Evolutionary conservation across 2,329 filamentous ascomycete genomes (phyloP).

Genomic region (Zasmidium angulare): DNA sequence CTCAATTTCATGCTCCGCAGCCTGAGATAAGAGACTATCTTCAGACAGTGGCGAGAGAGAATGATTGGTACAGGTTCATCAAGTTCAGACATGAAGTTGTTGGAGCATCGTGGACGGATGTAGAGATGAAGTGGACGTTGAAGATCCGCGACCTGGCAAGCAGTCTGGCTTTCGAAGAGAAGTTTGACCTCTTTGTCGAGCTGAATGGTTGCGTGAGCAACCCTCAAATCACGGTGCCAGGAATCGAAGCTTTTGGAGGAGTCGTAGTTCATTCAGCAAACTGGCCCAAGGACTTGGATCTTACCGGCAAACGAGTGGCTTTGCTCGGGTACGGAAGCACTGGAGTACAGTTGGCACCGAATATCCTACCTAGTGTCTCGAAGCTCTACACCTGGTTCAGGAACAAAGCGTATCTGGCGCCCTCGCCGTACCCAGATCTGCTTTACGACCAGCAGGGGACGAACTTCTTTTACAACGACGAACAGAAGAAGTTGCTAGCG

Average conservation of each 20-base stretch:
- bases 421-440: constrained; percentile 10
- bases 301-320: constrained; percentile 4
- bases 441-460: constrained; percentile 12
- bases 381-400: constrained; percentile 21
- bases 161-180: constrained; percentile 10
- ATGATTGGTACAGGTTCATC: constrained; percentile 17
- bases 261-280: not conserved
- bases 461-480: constrained; percentile 22
- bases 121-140: constrained; percentile 17
- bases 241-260: constrained; percentile 3
- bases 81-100: constrained; percentile 18
- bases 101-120: constrained; percentile 15
- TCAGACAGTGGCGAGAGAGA: constrained; percentile 14
- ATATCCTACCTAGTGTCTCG: constrained; percentile 17
- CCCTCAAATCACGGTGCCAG: constrained; percentile 2
- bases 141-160: constrained; percentile 7
- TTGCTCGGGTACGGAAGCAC: constrained; percentile 16
- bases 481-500: constrained; percentile 16
- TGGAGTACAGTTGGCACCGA: constrained; percentile 18
- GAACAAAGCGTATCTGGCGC: constrained; percentile 15
- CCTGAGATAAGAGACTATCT: constrained; percentile 16
- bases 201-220: constrained; percentile 14
- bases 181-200: constrained; percentile 19
- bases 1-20: constrained; percentile 14
- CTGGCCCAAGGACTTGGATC: constrained; percentile 2